Evolutionary conservation across 2,329 filamentous ascomycete species (phyloP).

Genomic region (Shiraia sp.): DNA sequence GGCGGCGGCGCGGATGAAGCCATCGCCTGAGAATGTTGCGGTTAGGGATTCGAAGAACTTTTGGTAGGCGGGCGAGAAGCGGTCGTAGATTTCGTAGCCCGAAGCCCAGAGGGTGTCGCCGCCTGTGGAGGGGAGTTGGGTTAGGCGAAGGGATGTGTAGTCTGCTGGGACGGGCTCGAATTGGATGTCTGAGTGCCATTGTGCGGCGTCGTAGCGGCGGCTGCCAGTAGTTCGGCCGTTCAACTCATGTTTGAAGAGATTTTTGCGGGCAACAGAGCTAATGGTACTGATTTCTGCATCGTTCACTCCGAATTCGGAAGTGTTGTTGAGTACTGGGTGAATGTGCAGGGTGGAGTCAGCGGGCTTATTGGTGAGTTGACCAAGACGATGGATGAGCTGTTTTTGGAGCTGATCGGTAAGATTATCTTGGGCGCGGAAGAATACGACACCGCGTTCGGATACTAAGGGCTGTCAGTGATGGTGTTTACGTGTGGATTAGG

Average conservation of each 20-base stretch:
- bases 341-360: constrained; percentile 61
- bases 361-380: constrained; percentile 52
- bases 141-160: constrained; percentile 63
- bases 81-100: constrained; percentile 46
- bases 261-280: constrained; percentile 33
- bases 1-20: constrained; percentile 18
- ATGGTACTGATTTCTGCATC: constrained; percentile 45
- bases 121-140: constrained; percentile 24
- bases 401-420: constrained; percentile 58
- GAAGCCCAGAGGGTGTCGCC: constrained; percentile 51
- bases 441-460: constrained; percentile 58
- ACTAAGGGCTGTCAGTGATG: constrained; percentile 1
- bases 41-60: constrained; percentile 28
- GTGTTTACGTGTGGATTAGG: background rate
- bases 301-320: constrained; percentile 27
- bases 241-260: constrained; percentile 22
- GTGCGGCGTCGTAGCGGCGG: constrained; percentile 49
- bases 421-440: constrained; percentile 57
- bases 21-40: constrained; percentile 27
- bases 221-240: constrained; percentile 29
- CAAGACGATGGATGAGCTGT: constrained; percentile 55
- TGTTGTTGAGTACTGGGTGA: constrained; percentile 55
- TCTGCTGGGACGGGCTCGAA: constrained; percentile 68
- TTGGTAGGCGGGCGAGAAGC: constrained; percentile 28
- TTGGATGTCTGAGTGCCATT: constrained; percentile 65